These are phyloP conservation scores for Blastocystis sp. DNA, from an alignment of 352 stramenopile species.

Conservation along the genomic window DNA sequence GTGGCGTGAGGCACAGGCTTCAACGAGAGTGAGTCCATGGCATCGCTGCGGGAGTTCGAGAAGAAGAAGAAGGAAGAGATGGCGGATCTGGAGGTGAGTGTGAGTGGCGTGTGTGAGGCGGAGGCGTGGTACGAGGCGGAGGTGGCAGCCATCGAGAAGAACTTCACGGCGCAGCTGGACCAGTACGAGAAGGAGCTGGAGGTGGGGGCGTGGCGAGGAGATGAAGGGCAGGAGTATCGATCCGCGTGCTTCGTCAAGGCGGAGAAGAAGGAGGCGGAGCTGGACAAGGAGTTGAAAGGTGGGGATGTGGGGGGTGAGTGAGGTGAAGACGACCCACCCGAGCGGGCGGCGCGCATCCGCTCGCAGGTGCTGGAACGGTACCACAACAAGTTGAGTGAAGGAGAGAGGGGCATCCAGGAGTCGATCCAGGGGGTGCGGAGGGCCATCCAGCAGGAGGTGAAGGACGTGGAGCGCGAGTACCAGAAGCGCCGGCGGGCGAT, in stretches of 20 bases:
- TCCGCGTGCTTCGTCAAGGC: constrained; percentile 37
- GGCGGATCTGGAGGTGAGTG: no score
- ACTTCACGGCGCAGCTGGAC: constrained; percentile 3
- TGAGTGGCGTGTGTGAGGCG: no score
- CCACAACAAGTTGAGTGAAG: constrained; percentile 28
- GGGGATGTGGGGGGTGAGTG: background rate
- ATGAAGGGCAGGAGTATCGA: background rate
- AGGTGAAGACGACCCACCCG: constrained; percentile 22
- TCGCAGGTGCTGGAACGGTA: constrained; percentile 49
- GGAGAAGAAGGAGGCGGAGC: constrained; percentile 19
- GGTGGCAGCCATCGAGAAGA: background rate
- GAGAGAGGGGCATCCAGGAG: constrained; percentile 5
- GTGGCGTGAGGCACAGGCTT: background rate
- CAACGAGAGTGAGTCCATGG: constrained; percentile 16
- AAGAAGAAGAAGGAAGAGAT: background rate
- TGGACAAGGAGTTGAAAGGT: constrained; percentile 44
- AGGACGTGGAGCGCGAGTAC: constrained; percentile 41
- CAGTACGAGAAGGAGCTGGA: constrained; percentile 37
- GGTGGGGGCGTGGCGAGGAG: background rate
- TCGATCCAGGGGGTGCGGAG: background rate
- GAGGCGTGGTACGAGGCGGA: constrained; percentile 18
- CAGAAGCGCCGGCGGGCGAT: constrained; percentile 17
- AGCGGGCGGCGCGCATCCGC: constrained; percentile 16
- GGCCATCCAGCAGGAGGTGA: constrained; percentile 53
- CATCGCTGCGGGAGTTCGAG: background rate